Evolutionary conservation across 2,329 filamentous ascomycete species (phyloP), one percentile per base, ranked within the genome.

Genomic region (Lasiodiplodia theobromae): DNA sequence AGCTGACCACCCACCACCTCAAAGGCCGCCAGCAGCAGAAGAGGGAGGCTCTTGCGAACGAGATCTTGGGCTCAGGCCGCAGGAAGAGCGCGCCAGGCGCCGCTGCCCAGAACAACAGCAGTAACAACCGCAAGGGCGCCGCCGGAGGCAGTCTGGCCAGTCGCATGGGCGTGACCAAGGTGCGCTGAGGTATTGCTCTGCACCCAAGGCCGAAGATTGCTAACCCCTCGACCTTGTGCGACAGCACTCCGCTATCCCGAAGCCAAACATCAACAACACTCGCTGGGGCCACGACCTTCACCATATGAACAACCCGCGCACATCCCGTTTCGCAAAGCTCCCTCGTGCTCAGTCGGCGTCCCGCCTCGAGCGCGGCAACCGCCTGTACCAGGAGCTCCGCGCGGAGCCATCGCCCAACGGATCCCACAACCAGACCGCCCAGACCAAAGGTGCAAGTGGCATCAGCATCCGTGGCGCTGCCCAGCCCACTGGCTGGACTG

Each of bases 231-330:
- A 16, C 57, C 51, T 25, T 62, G 23, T 63, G 28, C 57, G 4
- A 79, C 68, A 84, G 66, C 56, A 62, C 62, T 70, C 68, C 44
- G 69, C 56, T 53, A 37, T 40, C 18, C 53, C 53, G 6, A 72
- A 72, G 65, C 69, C 68, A 28, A 71, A 68, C 76, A 86, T 91
- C 77, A 85, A 65, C 58, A 57, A 91, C 72, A 85, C 86, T 71
- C 89, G 91, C 79, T 92, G 90, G 90, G 89, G 88, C 11, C 90
- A 92, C 77, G 90, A 92, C 73, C 84, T 92, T 3, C 89, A 92
- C 77, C 66, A 54, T 47, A 47, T 54, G 44, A 54, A 68, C 67
- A 82, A 81, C 68, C 78, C 81, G 38, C 78, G 74, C 62, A 76
- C 76, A 25, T 74, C 78, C 5, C 73, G 78, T 49, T 74, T 73